Percentiles rank a stretch among this genome's conserved stretches.
Evolutionary conservation across 129 eudicot species (phyloP).

Genomic region (Logfia minima): DNA sequence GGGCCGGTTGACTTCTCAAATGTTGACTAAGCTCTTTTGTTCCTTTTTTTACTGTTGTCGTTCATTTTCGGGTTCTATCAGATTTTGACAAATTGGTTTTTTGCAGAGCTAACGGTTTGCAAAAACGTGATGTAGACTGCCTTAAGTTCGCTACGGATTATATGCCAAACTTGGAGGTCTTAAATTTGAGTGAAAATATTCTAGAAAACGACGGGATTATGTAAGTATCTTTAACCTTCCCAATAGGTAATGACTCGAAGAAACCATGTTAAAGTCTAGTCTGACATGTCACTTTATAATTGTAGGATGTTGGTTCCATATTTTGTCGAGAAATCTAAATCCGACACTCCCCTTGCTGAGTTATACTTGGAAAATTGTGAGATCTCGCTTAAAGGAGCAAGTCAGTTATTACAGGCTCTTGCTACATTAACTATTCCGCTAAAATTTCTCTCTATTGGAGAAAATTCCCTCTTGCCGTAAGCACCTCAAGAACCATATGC

Average conservation of each 20-base stretch:
- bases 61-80: not conserved
- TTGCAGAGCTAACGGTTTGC: constrained; percentile 62
- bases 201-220: constrained; percentile 60
- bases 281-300: constrained; percentile 11
- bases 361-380: constrained; percentile 63
- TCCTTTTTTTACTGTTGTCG: not conserved
- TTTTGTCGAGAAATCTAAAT: constrained; percentile 50
- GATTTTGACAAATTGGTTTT: not conserved
- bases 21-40: not conserved
- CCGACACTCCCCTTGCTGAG: constrained; percentile 41
- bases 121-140: constrained; percentile 51
- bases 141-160: constrained; percentile 56
- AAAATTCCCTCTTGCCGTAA: constrained; percentile 71
- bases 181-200: constrained; percentile 31
- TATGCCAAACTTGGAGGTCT: constrained; percentile 66
- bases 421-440: constrained; percentile 50
- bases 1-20: not conserved
- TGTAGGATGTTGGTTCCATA: constrained; percentile 56
- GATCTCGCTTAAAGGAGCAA: constrained; percentile 51
- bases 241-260: not conserved
- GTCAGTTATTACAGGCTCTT: constrained; percentile 53
- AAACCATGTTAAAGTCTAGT: not conserved
- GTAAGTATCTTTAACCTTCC: constrained; percentile 38
- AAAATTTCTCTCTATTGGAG: constrained; percentile 53
- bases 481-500: not conserved